phyloP scores from a whole-genome alignment of 768 basidiomycete genomes.

The Lenzites betulinus region DNA sequence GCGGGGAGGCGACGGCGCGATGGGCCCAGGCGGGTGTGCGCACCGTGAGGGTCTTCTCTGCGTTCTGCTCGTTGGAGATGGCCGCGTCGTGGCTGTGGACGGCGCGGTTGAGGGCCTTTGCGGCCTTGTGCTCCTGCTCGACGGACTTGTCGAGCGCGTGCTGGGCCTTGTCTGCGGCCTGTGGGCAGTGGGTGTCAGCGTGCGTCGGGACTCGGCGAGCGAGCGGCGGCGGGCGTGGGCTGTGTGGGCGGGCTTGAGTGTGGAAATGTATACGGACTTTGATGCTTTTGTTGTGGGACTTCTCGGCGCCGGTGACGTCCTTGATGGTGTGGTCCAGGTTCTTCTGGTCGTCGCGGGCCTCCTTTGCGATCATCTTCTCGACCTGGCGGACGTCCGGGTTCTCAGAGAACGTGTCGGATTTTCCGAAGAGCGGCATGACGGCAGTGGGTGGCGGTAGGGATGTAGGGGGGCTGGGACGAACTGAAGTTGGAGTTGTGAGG shows the following conservation, averaged over 20 bases:
- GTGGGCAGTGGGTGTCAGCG: neutral
- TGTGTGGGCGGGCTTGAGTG: neutral
- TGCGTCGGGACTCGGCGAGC: neutral
- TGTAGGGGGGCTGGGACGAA: neutral
- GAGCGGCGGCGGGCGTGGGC: neutral
- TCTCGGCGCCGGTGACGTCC: slow-evolving; percentile 55
- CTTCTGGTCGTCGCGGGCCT: slow-evolving; percentile 54
- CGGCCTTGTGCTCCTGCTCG: slow-evolving; percentile 51
- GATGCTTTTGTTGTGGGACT: slow-evolving; percentile 50
- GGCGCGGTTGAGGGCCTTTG: slow-evolving; percentile 54
- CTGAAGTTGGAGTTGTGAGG: neutral
- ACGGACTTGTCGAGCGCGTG: slow-evolving; percentile 50
- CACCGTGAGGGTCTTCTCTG: slow-evolving; percentile 49
- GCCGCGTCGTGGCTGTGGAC: slow-evolving; percentile 54
- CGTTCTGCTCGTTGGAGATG: slow-evolving; percentile 42
- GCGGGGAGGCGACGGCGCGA: neutral
- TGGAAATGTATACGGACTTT: slow-evolving; percentile 42
- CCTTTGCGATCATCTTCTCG: slow-evolving; percentile 49
- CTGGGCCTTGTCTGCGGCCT: slow-evolving; percentile 51
- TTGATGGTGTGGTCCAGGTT: slow-evolving; percentile 54
- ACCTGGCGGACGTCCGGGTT: slow-evolving; percentile 38
- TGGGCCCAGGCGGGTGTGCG: slow-evolving; percentile 4
- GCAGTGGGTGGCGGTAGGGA: slow-evolving; percentile 4
- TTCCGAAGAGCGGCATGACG: slow-evolving; percentile 33
- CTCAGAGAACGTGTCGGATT: slow-evolving; percentile 27